Evolutionary conservation across 2,329 filamentous ascomycete species (phyloP), one percentile per base, ranked within the genome.

Genomic region (Claviceps pazoutovae): DNA sequence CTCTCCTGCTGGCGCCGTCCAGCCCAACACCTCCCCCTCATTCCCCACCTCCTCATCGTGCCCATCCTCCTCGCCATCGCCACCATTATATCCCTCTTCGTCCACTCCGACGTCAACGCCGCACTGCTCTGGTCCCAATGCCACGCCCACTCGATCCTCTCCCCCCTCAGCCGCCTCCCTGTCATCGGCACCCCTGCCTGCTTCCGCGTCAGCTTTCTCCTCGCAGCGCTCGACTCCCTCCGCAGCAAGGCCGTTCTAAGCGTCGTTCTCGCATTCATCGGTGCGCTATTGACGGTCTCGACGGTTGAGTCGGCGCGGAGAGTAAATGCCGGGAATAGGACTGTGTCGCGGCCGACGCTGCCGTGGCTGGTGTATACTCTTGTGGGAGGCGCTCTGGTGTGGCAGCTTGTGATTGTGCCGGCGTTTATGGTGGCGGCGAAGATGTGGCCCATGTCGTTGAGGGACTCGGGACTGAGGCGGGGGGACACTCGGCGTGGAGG

Each of bases 41-140:
- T 78, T 48, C 74, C 72, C 42, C 75, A 74, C 61, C 63, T 79
- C 38, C 62, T 74, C n/a, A 69, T 79, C 44, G 61, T 72, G 2
- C 70, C 75, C 9, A 64, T 74, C 47, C 59, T 76, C 34, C 67
- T 78, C 50, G 67, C 73, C 57, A 44, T 71, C 53, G 60, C 66
- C 42, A 75, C 74, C 4, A 63, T 63, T 30, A 51, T 64, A 55
- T 57, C 64, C 26, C 69, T 78, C 57, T 71, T 74, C 56, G 52
- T 66, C 34, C 68, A 74, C 61, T 68, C 69, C 43, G 74, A 76
- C 62, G 68, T 75, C 61, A 74, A 77, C 66, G 65, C 71, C 51
- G 69, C 72, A 17, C 65, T 76, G 55, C 72, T 78, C 54, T 76
- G 71, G 65, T 76, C 73, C 44, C 74, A 77, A 57, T 78, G 75